Base-by-base conservation (phyloP, 23 red algal genomes). In the Gracilaria domingensis region DNA sequence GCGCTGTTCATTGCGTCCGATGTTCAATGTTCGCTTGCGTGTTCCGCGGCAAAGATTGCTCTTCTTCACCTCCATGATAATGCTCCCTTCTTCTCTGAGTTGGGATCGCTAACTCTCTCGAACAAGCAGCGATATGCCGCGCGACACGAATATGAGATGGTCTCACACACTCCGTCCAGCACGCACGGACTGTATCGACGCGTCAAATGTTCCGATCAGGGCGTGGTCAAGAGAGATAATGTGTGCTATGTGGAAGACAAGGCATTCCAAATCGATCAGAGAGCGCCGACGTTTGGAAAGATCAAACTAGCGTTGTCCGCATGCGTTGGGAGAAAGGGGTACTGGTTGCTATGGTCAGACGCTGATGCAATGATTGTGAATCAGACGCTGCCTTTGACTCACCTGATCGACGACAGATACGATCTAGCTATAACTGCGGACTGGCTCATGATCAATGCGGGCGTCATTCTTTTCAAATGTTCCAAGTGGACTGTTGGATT, bases 361-460 rank as follows among this genome's bases (percentile, higher is more conserved):
- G 89, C 89, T 2, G 95, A 93, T 57, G 95, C 95, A 23, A 54
- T 96, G 83, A 83, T 96, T 34, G 71, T 96, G 45, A 96, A 96
- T 48, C 95, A 96, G 47, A 79, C 82, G 11, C 33, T 96, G 35
- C 89, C 75, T 45, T 40, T 96, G 65, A 66, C 73, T 11, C 55
- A 71, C 37, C 53, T 96, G 35, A 90, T 93, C 28, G 83, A 93
- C 39, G 89, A 96, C 40, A 28, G 83, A 55, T 93, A 93, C 39
- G 71, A 96, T 70, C 84, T 96, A 25, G 58, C 82, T 16, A 30
- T 91, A n/a, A 93, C 89, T 23, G 88, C 55, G 60, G 95, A 96
- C 74, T 96, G 95, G 95, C 81, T 89, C 23, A 93, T 93, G 89
- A 88, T 96, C n/a, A 89, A 96, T 78, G 89, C 89, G 33, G 95